Evolutionary conservation across 2,329 filamentous ascomycete genomes (phyloP).

Genomic region (Claviceps quebecensis): DNA sequence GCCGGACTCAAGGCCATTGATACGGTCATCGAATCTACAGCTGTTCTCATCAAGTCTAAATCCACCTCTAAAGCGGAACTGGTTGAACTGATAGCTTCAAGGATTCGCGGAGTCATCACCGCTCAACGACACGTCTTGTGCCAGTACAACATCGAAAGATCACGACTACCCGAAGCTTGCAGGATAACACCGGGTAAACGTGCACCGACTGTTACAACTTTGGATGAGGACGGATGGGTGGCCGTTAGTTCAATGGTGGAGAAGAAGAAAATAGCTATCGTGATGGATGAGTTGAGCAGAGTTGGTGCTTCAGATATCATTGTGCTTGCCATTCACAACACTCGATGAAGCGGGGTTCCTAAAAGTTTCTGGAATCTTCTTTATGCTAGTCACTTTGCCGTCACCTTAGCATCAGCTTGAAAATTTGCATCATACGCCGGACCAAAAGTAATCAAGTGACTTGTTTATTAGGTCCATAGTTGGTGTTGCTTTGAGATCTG

Average conservation of each 20-base stretch:
- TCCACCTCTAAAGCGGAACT: slow-evolving; percentile 66
- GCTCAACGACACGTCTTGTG: slow-evolving; percentile 90
- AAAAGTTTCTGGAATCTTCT: not conserved
- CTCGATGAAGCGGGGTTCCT: slow-evolving; percentile 26
- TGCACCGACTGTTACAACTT: slow-evolving; percentile 76
- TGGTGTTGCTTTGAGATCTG: no score
- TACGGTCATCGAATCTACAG: slow-evolving; percentile 77
- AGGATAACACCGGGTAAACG: slow-evolving; percentile 86
- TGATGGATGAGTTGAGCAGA: slow-evolving; percentile 71
- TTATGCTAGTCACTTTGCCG: not conserved
- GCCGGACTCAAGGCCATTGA: slow-evolving; percentile 89
- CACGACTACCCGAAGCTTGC: slow-evolving; percentile 50
- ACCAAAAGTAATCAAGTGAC: no score
- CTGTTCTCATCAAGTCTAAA: slow-evolving; percentile 84
- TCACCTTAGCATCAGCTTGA: not conserved
- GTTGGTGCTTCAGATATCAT: slow-evolving; percentile 75
- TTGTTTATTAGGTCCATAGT: no score
- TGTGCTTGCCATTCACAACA: slow-evolving; percentile 76
- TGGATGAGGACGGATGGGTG: slow-evolving; percentile 85
- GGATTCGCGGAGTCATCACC: slow-evolving; percentile 87
- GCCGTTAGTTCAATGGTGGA: slow-evolving; percentile 91
- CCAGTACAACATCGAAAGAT: slow-evolving; percentile 82
- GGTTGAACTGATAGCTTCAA: slow-evolving; percentile 69
- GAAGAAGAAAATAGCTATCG: slow-evolving; percentile 68
- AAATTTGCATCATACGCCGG: no score